phyloP scores from a whole-genome alignment of 495 filamentous ascomycete species.

The Hypomontagnella monticulosa region DNA sequence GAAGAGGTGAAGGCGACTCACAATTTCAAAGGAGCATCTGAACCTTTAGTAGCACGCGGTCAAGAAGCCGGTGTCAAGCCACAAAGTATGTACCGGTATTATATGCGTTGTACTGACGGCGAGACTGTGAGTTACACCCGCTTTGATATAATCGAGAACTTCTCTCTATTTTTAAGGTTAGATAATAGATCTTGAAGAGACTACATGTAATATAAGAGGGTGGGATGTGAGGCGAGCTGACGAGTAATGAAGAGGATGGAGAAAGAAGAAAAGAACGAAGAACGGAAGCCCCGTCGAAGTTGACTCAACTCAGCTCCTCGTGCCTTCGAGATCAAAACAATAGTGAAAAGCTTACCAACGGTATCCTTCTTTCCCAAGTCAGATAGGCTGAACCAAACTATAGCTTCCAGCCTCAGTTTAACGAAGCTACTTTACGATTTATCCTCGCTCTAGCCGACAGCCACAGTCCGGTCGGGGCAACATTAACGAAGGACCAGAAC shows the following conservation, averaged over 20 bases:
- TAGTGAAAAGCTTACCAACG: background rate
- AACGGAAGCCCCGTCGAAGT: background rate
- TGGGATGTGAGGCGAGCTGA: background rate
- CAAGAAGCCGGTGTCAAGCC: slow-evolving; percentile 1
- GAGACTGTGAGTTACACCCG: background rate
- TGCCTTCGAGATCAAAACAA: background rate
- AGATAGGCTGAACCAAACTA: background rate
- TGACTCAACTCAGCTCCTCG: background rate
- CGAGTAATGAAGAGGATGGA: background rate
- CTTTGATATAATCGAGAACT: background rate
- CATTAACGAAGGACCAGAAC: slow-evolving; percentile 22
- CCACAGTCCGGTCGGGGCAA: slow-evolving; percentile 2
- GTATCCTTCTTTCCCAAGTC: background rate
- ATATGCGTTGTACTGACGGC: background rate
- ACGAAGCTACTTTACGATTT: background rate
- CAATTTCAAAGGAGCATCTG: background rate
- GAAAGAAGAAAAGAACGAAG: background rate
- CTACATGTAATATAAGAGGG: background rate
- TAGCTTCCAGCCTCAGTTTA: no score
- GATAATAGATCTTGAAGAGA: background rate
- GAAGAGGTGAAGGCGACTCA: slow-evolving; percentile 8
- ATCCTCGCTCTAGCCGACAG: slow-evolving; percentile 8
- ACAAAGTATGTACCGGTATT: background rate
- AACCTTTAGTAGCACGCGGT: background rate
- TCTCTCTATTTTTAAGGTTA: slow-evolving; percentile 6